phyloP scores from a whole-genome alignment of 2,329 filamentous ascomycete species.

The Aspergillus japonicus region DNA sequence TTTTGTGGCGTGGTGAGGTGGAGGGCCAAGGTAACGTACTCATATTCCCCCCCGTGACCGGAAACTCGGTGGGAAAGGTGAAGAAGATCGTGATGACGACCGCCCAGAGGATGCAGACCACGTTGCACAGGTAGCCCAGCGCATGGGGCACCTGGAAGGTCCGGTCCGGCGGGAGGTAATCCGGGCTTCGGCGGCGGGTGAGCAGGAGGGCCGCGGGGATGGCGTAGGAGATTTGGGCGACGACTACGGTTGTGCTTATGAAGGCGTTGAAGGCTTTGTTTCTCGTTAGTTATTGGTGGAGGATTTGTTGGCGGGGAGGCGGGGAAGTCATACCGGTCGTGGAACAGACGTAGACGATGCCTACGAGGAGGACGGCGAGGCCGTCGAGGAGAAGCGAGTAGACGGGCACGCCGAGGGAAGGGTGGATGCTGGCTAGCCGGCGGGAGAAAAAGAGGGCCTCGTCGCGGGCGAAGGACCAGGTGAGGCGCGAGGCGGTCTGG shows the following conservation, averaged over 20 bases:
- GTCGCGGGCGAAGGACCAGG: conserved; percentile 36
- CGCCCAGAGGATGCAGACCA: conserved; percentile 19
- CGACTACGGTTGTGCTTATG: conserved; percentile 23
- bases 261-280: conserved; percentile 25
- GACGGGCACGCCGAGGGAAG: conserved; percentile 16
- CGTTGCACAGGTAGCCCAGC: conserved; percentile 19
- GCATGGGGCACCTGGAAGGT: conserved; percentile 15
- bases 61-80: conserved; percentile 19
- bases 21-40: conserved; percentile 15
- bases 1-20: background rate
- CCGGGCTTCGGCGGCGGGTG: conserved; percentile 8
- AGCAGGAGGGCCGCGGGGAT: conserved; percentile 21
- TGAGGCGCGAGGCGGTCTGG: conserved; percentile 31
- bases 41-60: conserved; percentile 23
- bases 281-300: background rate
- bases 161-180: conserved; percentile 19
- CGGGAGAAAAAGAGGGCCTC: conserved; percentile 31
- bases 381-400: conserved; percentile 19
- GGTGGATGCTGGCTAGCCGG: conserved; percentile 11
- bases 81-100: conserved; percentile 23
- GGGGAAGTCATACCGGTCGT: conserved; percentile 15
- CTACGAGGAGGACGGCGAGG: conserved; percentile 17
- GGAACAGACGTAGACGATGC: conserved; percentile 24
- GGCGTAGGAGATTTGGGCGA: conserved; percentile 25
- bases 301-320: no score